phyloP scores from a whole-genome alignment of 2,329 filamentous ascomycete species.

The Ceratocystis variospora region DNA sequence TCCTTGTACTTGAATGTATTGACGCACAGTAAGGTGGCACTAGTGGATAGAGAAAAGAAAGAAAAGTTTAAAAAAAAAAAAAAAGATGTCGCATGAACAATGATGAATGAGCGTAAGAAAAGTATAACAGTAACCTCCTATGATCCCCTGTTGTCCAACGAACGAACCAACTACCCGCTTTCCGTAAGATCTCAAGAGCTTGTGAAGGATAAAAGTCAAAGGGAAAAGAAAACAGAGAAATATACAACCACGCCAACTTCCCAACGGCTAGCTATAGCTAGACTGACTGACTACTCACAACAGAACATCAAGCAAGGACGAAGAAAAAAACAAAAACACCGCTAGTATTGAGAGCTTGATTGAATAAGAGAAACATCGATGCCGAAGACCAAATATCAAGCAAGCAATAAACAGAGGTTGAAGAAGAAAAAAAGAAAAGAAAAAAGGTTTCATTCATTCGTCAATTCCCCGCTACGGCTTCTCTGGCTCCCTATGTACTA shows the following conservation, averaged over 20 bases:
- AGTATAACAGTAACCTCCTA: neutral
- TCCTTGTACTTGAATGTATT: too few relatives aligned
- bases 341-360: neutral
- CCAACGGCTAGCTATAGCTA: too few relatives aligned
- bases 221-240: neutral
- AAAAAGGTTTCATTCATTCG: slow-evolving; percentile 4
- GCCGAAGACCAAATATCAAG: slow-evolving; percentile 1
- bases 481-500: neutral
- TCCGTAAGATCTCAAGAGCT: neutral
- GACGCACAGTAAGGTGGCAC: neutral
- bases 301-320: neutral
- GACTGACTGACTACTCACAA: too few relatives aligned
- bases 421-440: slow-evolving; percentile 9
- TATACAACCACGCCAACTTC: too few relatives aligned
- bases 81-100: neutral
- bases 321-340: slow-evolving; percentile 8
- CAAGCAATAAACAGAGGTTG: neutral
- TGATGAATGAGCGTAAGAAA: neutral
- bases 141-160: neutral
- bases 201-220: neutral
- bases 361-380: neutral
- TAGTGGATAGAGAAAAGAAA: neutral
- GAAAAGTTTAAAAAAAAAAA: neutral
- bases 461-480: neutral
- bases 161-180: neutral